Evolutionary conservation across 192 early-diverging fungal genomes (phyloP).

Genomic region (Backusella luteola): DNA sequence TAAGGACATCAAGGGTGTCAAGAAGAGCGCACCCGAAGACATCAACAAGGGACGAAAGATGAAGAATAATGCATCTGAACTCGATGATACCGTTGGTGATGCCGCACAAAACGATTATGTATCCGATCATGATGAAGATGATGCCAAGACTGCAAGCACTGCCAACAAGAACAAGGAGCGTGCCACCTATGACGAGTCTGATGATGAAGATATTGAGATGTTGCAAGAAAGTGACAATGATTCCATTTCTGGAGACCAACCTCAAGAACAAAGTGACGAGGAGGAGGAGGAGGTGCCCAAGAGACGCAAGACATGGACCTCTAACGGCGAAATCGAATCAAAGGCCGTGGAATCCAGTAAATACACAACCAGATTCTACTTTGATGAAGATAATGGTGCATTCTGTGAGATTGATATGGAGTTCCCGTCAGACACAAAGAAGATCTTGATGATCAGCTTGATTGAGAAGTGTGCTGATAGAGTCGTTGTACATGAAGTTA

Average conservation of each 20-base stretch:
- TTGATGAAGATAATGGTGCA: slow-evolving; percentile 62
- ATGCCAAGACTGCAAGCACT: slow-evolving; percentile 71
- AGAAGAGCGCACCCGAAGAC: slow-evolving; percentile 37
- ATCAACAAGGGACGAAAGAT: slow-evolving; percentile 35
- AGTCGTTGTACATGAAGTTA: slow-evolving; percentile 84
- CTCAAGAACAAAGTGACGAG: slow-evolving; percentile 47
- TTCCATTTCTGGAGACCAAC: slow-evolving; percentile 19
- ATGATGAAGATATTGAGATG: slow-evolving; percentile 75
- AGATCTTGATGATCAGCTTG: slow-evolving; percentile 91
- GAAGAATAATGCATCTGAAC: slow-evolving; percentile 42
- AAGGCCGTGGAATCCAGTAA: slow-evolving; percentile 53
- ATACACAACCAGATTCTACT: slow-evolving; percentile 70
- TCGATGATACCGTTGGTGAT: slow-evolving; percentile 28
- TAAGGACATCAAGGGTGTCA: slow-evolving; percentile 69
- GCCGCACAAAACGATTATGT: slow-evolving; percentile 12
- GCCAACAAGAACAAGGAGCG: slow-evolving; percentile 59
- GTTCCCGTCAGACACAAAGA: slow-evolving; percentile 87
- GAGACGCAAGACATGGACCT: slow-evolving; percentile 33
- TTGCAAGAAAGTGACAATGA: slow-evolving; percentile 39
- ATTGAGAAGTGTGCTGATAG: slow-evolving; percentile 73
- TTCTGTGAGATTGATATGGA: slow-evolving; percentile 83
- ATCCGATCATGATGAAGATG: slow-evolving; percentile 58
- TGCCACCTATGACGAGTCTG: slow-evolving; percentile 77
- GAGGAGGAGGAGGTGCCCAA: slow-evolving; percentile 41
- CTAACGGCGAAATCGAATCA: slow-evolving; percentile 42